Base-by-base conservation (phyloP, 257 asterid genomes). In the Gentiana straminea region DNA sequence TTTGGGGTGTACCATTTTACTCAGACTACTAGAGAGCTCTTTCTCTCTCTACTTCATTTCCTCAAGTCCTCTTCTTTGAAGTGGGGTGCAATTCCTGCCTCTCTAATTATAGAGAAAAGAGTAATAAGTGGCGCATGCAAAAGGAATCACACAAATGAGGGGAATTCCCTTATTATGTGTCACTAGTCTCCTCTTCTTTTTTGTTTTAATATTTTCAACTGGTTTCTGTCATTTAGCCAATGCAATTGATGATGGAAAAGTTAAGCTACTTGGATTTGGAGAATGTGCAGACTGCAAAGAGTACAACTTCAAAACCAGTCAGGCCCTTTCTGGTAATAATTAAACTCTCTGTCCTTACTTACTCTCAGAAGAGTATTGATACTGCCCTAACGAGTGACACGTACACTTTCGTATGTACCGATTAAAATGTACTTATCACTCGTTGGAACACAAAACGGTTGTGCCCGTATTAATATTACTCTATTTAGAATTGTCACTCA, bases 271-370 rank as follows among this genome's bases (percentile, higher is more conserved):
- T 55, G 85, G 80, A 2, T 8, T 60, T 8, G 79, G 75, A 59
- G 82, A 79, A 76, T 79, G 85, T 41, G 77, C 76, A 13, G 85
- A 79, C 53, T 79, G 85, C 65, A 75, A 70, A 44, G 73, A 73
- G 68, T 50, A 50, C 13, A 70, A 70, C 63, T 59, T 75, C 43
- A 64, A 75, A 56, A 57, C 64, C 7, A 57, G 52, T 52, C 76
- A 70, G 58, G 82, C 82, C n/a, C 57, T 73, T 65, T 53, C 82
- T 60, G 85, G 85, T 79, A 72, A 24, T 24, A 24, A 24, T 24
- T 24, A 75, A 1, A 44, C 0, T 8, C 8, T 55, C 48, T 35
- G 7, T n/a, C 1, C 32, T 33, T 33, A 5, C 11, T 41, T 7
- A 3, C 9, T 41, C 46, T 10, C 8, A 39, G 45, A 39, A 39